Evolutionary conservation across 495 filamentous ascomycete species (phyloP), one percentile per base, ranked within the genome.

Genomic region (Trichoderma erinaceum): DNA sequence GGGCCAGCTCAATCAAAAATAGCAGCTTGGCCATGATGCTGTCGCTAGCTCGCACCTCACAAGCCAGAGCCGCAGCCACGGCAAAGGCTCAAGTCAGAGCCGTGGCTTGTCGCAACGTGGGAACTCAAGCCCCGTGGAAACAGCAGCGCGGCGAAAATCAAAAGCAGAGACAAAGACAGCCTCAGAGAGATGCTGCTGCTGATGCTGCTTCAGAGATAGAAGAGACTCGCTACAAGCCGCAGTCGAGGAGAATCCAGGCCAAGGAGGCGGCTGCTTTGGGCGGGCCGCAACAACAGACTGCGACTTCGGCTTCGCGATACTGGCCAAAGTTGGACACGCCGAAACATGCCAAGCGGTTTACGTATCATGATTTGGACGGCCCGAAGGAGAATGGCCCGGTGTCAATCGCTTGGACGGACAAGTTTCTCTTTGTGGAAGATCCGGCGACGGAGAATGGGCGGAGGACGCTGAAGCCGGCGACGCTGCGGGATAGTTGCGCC

Each of bases 401-500:
- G 3, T 12, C 4, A 8, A 23, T 61, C 4, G 52, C 52, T 16
- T 61, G 52, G 52, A 61, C 52, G 52, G 52, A 61, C 23, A 61
- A 15, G 25, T 61, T 61, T 16, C 52, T 61, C 52, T 61, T 61
- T 16, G 52, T 61, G 10, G 52, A 61, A 11, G 52, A 61, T 32
- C 52, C 27, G 7, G 52, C 8, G 10, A 61, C 32, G 63, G 18
- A 65, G 23, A 27, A 65, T 21, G 63, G 63, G 4, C 32, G 35
- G 10, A 3, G 63, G 23, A n/a, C 63, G 35, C 35, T 65, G 63
- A 44, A 44, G 79, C 82, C 68, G 72, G 86, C 86, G 63, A 89
- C 87, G 75, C 84, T 97, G 21, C 89, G 93, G 41, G 93, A 98
- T 73, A 72, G 84, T 48, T 98, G 94, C 75, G 71, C 80, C 46